A percentile compares a stretch with the other conserved stretches of the same genome.
These are phyloP conservation scores for Phytophthora citricola DNA, from an alignment of 352 stramenopile species.

Conservation along the genomic window DNA sequence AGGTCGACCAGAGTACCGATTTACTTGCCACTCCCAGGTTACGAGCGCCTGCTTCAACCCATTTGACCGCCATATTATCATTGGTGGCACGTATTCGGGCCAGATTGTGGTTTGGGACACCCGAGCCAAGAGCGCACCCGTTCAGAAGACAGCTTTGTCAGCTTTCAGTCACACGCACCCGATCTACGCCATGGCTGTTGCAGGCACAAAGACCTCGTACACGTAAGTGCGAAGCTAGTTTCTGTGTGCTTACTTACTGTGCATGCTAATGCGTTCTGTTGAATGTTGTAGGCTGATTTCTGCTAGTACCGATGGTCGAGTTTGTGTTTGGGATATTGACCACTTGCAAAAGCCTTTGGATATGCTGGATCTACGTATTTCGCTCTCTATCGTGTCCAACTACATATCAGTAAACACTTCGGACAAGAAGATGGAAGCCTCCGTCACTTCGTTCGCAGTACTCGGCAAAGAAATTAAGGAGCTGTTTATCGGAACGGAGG, in stretches of 20 bases:
- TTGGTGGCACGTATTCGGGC: conserved; percentile 87
- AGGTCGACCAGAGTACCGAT: conserved; percentile 82
- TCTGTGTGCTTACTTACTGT: neutral
- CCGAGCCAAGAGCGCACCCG: conserved; percentile 76
- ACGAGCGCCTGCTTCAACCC: conserved; percentile 89
- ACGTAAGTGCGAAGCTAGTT: conserved; percentile 51
- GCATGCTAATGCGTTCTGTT: conserved; percentile 10
- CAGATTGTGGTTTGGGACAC: conserved; percentile 91
- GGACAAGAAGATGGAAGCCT: conserved; percentile 89
- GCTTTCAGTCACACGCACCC: conserved; percentile 86
- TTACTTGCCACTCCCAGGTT: conserved; percentile 88
- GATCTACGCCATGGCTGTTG: conserved; percentile 87
- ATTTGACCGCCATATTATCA: conserved; percentile 87
- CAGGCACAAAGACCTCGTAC: conserved; percentile 84
- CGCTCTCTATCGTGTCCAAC: conserved; percentile 80
- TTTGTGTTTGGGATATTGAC: conserved; percentile 88
- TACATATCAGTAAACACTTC: conserved; percentile 71
- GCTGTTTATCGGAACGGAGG: conserved; percentile 86
- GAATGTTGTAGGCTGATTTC: conserved; percentile 69
- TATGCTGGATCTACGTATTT: conserved; percentile 85
- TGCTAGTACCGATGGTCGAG: conserved; percentile 85
- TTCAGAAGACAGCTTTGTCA: conserved; percentile 87
- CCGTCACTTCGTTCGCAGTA: conserved; percentile 84
- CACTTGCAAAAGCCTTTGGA: conserved; percentile 86
- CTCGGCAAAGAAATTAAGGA: conserved; percentile 85